Evolutionary conservation across 345 rosid genomes (phyloP).

Genomic region (Camelina sativa): DNA sequence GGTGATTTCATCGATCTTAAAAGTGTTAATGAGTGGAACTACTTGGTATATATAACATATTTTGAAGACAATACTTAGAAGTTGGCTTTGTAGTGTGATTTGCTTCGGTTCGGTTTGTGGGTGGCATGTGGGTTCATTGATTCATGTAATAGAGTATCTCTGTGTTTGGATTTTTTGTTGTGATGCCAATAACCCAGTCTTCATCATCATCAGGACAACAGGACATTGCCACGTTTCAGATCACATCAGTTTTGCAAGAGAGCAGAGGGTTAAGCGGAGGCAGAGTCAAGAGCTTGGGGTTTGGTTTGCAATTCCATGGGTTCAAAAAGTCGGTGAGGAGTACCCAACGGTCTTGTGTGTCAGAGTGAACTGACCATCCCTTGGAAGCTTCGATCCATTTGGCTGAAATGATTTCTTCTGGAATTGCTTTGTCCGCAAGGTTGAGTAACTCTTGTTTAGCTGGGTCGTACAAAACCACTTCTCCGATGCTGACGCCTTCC

Average conservation of each 20-base stretch:
- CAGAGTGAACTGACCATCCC: neutral
- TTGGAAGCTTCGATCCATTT: conserved; percentile 20
- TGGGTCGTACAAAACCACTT: conserved; percentile 7
- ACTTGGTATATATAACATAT: conserved; percentile 27
- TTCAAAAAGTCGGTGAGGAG: neutral
- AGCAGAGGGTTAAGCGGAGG: conserved; percentile 1
- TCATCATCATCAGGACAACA: conserved; percentile 18
- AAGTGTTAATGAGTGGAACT: conserved; percentile 21
- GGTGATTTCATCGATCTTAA: conserved; percentile 22
- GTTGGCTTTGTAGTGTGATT: conserved; percentile 32
- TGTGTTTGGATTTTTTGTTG: conserved; percentile 32
- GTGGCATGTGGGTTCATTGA: neutral
- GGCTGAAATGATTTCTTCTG: neutral
- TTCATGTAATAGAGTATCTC: conserved; percentile 19
- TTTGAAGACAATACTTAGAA: conserved; percentile 27
- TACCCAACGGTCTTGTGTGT: conserved; percentile 3
- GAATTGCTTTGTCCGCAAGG: conserved; percentile 1
- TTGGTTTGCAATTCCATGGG: conserved; percentile 3
- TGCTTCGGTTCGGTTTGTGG: conserved; percentile 11
- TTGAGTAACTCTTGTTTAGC: neutral
- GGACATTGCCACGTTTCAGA: conserved; percentile 34
- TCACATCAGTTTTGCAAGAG: conserved; percentile 21
- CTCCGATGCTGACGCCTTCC: conserved; percentile 1
- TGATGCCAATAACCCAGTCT: conserved; percentile 23
- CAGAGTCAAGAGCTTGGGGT: conserved; percentile 20